Evolutionary conservation across 169 alveolate genomes (phyloP).

Genomic region (Plasmodium inui): DNA sequence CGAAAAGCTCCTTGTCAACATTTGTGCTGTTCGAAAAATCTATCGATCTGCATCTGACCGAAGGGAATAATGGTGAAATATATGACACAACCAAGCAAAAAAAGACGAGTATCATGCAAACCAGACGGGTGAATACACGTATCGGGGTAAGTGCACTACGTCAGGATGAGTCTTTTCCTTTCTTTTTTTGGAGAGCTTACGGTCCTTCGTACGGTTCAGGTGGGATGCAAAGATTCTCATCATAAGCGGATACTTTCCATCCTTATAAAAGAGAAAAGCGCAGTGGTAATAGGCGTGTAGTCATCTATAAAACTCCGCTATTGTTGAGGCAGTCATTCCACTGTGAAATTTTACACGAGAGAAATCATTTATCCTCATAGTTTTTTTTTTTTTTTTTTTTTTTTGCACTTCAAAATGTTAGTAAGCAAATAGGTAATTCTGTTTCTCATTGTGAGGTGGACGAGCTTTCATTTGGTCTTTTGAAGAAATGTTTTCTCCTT

Average conservation of each 20-base stretch:
- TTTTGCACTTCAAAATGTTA: not conserved
- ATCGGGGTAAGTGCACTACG: conserved; percentile 27
- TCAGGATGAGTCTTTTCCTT: conserved; percentile 6
- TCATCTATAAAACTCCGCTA: not conserved
- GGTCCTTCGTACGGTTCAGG: conserved; percentile 72
- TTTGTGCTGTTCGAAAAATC: conserved; percentile 55
- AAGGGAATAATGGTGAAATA: not conserved
- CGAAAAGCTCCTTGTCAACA: conserved; percentile 52
- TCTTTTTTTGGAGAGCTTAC: conserved; percentile 17
- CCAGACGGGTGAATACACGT: conserved; percentile 20
- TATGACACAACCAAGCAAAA: conserved; percentile 1
- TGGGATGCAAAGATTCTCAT: conserved; percentile 54
- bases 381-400: not conserved
- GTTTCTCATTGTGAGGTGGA: not conserved
- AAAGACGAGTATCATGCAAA: conserved; percentile 12
- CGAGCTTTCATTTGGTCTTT: not conserved
- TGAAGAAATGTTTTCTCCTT: not conserved
- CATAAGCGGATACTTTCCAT: conserved; percentile 59
- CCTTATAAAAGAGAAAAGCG: not conserved
- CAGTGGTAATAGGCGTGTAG: not conserved
- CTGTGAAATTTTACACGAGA: not conserved
- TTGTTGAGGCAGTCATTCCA: not conserved
- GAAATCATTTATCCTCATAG: not conserved
- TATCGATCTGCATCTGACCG: conserved; percentile 77
- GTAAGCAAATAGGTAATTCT: not conserved